Evolutionary conservation across 1,139 yeast species (phyloP), one percentile per base, ranked within the genome.

Genomic region (Pichia inconspicua): DNA sequence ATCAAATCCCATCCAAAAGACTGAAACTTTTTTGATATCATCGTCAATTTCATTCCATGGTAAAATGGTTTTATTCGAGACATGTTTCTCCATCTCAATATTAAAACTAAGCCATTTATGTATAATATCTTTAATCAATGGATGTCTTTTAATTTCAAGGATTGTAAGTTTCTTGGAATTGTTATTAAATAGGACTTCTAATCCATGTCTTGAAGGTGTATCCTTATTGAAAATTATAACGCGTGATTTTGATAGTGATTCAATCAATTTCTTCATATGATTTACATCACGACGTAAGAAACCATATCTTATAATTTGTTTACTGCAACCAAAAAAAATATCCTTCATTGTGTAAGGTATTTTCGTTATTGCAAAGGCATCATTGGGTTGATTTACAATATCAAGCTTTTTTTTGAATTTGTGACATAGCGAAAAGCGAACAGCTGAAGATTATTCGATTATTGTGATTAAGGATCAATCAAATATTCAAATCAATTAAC

Each of bases 271-370:
- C 22, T 46, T 40, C 50, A 48, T 46, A 36, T 50, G 43, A 34
- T 39, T 36, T 2, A 42, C 28, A 46, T 50, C 48, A 11, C 48
- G 35, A 9, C 53, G 48, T 25, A 51, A 12, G 15, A 48, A 51
- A 4, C 42, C 50, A 45, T 48, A 49, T 10, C 53, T 46, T 12
- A 35, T 32, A 15, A 51, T 46, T 15, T 46, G 43, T n/a, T 63
- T 59, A 3, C 58, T 55, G 12, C 63, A 53, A 5, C 66, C 66
- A 45, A 59, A 63, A 37, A 51, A 56, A 27, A 60, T 57, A 42
- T 61, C 63, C 14, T 58, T 47, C 64, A 60, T 60, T 32, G 48
- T 45, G 40, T 15, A 34, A 17, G 5, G 37, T 27, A 11, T 1
- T 3, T 6, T 27, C 1, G 6, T 27, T 9, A 27, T 27, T 27